Conservation (phyloP, 176 grass and related monocot genomes). For the Aechmea fasciata region DNA sequence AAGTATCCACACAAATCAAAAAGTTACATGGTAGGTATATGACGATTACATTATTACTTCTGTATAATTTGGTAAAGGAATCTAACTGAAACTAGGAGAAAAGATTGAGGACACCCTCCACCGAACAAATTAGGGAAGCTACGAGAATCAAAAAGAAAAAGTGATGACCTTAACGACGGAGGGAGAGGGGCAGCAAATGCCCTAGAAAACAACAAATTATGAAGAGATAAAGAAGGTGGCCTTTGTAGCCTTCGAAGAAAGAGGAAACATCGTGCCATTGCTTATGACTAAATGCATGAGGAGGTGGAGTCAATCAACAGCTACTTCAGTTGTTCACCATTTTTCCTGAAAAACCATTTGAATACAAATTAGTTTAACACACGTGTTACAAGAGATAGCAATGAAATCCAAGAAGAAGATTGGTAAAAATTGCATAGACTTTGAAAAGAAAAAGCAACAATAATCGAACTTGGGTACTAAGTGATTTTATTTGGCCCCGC, state of each 20-base stretch:
- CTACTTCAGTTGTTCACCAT: background rate
- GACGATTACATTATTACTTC: no score
- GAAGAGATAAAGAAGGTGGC: constrained; percentile 11
- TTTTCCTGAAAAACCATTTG: background rate
- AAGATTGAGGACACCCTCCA: background rate
- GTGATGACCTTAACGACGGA: constrained; percentile 22
- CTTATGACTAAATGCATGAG: background rate
- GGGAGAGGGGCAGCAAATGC: background rate
- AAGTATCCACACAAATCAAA: no score
- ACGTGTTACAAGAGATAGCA: no score
- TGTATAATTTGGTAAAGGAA: no score
- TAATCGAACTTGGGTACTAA: no score
- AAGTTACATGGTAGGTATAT: no score
- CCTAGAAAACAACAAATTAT: constrained; percentile 10
- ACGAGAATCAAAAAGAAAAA: background rate
- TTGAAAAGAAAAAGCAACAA: background rate
- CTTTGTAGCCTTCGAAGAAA: constrained; percentile 28
- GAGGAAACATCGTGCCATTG: constrained; percentile 33
- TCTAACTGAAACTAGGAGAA: background rate
- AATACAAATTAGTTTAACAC: background rate
- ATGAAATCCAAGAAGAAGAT: background rate
- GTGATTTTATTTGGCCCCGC: no score
- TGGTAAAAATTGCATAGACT: background rate
- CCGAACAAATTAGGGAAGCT: constrained; percentile 2
- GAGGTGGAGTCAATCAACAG: background rate